Evolutionary conservation across 1,284 basidiomycete species (phyloP).

Genomic region (Irpex rosettiformis): DNA sequence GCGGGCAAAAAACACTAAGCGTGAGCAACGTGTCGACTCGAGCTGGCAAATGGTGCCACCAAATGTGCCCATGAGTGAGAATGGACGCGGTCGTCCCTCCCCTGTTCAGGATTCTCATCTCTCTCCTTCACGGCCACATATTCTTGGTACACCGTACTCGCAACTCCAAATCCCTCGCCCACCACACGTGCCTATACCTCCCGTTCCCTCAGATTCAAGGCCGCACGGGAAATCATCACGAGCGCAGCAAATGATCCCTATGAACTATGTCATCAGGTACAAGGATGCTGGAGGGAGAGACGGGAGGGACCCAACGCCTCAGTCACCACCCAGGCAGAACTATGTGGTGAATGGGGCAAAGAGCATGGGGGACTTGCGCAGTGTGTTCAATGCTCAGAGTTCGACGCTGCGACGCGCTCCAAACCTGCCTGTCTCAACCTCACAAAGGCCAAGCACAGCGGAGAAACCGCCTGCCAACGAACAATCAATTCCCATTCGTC

Average conservation of each 20-base stretch:
- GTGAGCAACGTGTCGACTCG: conserved; percentile 28
- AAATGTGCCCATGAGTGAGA: conserved; percentile 25
- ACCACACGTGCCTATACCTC: conserved; percentile 37
- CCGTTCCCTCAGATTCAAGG: conserved; percentile 21
- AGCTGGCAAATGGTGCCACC: conserved; percentile 44
- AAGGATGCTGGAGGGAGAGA: conserved; percentile 32
- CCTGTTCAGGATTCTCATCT: conserved; percentile 30
- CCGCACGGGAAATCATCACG: neutral
- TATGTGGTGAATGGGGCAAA: conserved; percentile 37
- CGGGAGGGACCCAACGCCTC: conserved; percentile 17
- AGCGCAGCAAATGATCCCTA: conserved; percentile 37
- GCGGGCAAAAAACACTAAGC: conserved; percentile 12
- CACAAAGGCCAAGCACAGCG: neutral
- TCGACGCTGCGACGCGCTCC: neutral
- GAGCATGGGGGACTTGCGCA: conserved; percentile 57
- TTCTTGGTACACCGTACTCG: conserved; percentile 19
- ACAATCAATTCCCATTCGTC: neutral
- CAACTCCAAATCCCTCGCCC: conserved; percentile 29
- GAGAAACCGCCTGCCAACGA: neutral
- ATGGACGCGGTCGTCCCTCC: conserved; percentile 25
- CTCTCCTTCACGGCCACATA: conserved; percentile 16
- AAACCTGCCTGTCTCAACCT: neutral
- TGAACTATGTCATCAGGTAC: conserved; percentile 45
- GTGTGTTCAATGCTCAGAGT: conserved; percentile 29
- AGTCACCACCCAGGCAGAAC: conserved; percentile 16